These are phyloP conservation scores for Aspergillus carlsbadensis DNA, from an alignment of 495 filamentous ascomycete species.

Conservation along the genomic window DNA sequence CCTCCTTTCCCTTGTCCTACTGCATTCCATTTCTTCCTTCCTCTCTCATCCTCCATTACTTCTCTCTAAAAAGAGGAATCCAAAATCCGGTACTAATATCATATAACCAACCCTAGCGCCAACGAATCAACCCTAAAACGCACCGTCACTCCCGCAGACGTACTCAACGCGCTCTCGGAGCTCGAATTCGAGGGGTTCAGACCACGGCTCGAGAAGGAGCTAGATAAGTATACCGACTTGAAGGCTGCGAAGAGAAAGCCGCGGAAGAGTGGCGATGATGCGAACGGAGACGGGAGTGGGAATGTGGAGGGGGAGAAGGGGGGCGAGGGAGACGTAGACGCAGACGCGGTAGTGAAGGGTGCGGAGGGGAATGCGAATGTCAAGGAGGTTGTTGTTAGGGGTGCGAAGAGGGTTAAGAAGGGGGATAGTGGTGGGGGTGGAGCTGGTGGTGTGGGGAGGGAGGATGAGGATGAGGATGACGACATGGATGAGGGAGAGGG, in stretches of 20 bases:
- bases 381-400: slow-evolving; percentile 30
- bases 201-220: slow-evolving; percentile 56
- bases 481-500: slow-evolving; percentile 57
- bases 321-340: slow-evolving; percentile 32
- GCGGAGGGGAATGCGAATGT: slow-evolving; percentile 40
- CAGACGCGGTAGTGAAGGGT: slow-evolving; percentile 35
- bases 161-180: slow-evolving; percentile 77
- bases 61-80: too few relatives aligned
- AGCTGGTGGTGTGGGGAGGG: slow-evolving; percentile 42
- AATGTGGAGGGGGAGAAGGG: slow-evolving; percentile 42
- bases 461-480: slow-evolving; percentile 46
- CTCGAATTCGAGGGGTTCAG: slow-evolving; percentile 81
- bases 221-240: slow-evolving; percentile 59
- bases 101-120: slow-evolving; percentile 50
- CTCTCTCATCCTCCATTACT: too few relatives aligned
- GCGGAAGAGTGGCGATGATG: slow-evolving; percentile 43
- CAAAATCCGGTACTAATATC: too few relatives aligned
- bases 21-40: neutral
- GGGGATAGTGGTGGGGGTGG: slow-evolving; percentile 51
- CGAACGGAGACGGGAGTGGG: slow-evolving; percentile 44
- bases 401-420: slow-evolving; percentile 41
- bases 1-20: neutral
- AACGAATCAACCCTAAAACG: slow-evolving; percentile 79
- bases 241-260: slow-evolving; percentile 64
- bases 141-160: slow-evolving; percentile 80